Conservation (phyloP, 805 yeast species). For the Ogataea paradorogensis region DNA sequence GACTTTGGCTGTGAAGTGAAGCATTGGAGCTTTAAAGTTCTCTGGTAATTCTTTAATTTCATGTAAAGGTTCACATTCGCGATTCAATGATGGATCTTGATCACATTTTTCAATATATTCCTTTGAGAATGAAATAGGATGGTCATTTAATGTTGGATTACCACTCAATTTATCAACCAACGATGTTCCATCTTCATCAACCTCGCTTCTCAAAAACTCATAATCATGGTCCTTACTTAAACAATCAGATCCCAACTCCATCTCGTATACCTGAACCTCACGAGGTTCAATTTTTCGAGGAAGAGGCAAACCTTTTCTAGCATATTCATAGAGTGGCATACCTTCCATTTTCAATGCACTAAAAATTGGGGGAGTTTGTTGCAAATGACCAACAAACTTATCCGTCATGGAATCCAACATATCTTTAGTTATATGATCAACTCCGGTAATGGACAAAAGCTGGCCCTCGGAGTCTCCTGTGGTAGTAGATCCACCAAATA, state of each 20-base stretch:
- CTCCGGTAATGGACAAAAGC: constrained; percentile 55
- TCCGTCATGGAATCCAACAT: constrained; percentile 46
- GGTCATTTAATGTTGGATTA: constrained; percentile 61
- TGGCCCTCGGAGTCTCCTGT: constrained; percentile 94
- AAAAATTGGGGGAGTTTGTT: constrained; percentile 92
- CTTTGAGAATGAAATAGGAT: constrained; percentile 56
- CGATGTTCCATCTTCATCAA: constrained; percentile 48
- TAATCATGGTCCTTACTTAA: constrained; percentile 57
- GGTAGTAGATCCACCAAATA: constrained; percentile 87
- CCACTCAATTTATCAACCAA: constrained; percentile 36
- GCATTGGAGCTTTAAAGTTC: constrained; percentile 54
- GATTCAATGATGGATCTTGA: constrained; percentile 31
- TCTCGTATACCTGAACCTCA: constrained; percentile 55
- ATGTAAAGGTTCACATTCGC: constrained; percentile 40
- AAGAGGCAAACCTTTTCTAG: constrained; percentile 79
- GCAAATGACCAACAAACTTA: constrained; percentile 75
- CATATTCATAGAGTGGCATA: constrained; percentile 89
- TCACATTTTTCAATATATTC: constrained; percentile 49
- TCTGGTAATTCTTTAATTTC: constrained; percentile 38
- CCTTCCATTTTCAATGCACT: constrained; percentile 96
- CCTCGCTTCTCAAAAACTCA: constrained; percentile 39
- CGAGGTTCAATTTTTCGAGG: constrained; percentile 83
- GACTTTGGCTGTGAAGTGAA: constrained; percentile 75
- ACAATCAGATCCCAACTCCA: constrained; percentile 54
- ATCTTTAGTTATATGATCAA: constrained; percentile 55